Conservation (phyloP, 1,139 yeast species). For the Yamadazyma blattariae region DNA sequence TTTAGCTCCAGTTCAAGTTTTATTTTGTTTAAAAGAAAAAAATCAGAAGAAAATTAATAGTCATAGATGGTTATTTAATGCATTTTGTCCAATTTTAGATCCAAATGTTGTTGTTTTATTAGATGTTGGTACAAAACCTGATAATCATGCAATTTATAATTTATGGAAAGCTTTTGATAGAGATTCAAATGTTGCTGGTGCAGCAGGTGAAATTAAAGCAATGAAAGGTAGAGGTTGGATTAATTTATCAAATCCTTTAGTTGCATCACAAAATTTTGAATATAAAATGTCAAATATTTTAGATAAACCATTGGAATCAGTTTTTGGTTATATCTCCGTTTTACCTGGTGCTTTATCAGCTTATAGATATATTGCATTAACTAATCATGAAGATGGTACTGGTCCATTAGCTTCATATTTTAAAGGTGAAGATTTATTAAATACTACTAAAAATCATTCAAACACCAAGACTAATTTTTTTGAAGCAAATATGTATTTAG, state of each 20-base stretch:
- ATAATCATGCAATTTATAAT: constrained; percentile 78
- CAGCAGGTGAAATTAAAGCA: constrained; percentile 94
- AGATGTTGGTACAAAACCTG: constrained; percentile 93
- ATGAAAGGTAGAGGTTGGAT: constrained; percentile 86
- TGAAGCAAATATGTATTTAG: constrained; percentile 95
- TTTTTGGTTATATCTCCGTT: constrained; percentile 90
- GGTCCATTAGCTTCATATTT: constrained; percentile 89
- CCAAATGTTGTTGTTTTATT: constrained; percentile 83
- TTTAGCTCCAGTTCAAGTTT: constrained; percentile 86
- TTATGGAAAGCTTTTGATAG: constrained; percentile 96
- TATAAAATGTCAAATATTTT: constrained; percentile 93
- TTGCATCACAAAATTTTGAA: constrained; percentile 95
- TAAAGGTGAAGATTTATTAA: constrained; percentile 74
- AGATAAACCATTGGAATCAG: constrained; percentile 92
- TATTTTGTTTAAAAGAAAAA: constrained; percentile 85
- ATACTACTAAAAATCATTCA: constrained; percentile 25
- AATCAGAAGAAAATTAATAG: constrained; percentile 91
- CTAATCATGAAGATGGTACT: constrained; percentile 83
- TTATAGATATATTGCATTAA: constrained; percentile 83
- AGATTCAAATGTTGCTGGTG: constrained; percentile 96
- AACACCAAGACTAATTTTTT: constrained; percentile 67
- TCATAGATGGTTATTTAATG: constrained; percentile 93
- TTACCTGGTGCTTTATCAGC: constrained; percentile 97
- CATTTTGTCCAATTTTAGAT: constrained; percentile 83
- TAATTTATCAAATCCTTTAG: constrained; percentile 82